Evolutionary conservation across 768 basidiomycete species (phyloP).

Genomic region (Cytidiella melzeri): DNA sequence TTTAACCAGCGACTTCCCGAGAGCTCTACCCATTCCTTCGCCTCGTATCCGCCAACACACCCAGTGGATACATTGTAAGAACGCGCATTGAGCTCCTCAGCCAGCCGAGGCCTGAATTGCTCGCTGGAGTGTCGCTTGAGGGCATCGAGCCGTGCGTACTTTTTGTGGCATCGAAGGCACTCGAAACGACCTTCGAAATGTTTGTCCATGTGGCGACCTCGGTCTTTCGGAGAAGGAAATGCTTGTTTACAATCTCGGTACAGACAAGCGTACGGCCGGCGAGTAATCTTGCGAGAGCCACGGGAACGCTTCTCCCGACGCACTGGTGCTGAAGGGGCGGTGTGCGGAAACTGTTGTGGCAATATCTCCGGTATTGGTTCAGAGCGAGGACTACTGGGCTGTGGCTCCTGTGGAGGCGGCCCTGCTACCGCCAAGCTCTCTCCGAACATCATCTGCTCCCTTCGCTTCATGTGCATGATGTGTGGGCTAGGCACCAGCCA

Average conservation of each 20-base stretch:
- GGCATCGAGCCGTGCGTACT: not conserved
- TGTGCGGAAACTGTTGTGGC: too few relatives aligned
- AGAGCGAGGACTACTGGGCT: too few relatives aligned
- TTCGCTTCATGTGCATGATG: not conserved
- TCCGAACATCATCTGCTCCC: not conserved
- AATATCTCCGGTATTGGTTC: too few relatives aligned
- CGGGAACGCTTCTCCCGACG: too few relatives aligned
- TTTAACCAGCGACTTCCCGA: not conserved
- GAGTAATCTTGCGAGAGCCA: too few relatives aligned
- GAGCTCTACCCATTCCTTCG: not conserved
- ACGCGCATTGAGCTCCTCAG: not conserved
- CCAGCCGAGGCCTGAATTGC: not conserved
- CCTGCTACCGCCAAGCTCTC: too few relatives aligned
- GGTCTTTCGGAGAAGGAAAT: not conserved
- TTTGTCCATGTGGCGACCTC: not conserved
- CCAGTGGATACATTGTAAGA: not conserved
- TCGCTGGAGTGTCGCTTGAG: not conserved
- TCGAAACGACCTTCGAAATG: not conserved
- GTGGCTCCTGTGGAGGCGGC: too few relatives aligned
- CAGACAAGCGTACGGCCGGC: not conserved
- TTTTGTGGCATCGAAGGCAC: not conserved
- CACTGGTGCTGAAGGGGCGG: too few relatives aligned
- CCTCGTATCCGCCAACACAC: not conserved
- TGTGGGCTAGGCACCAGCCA: not conserved
- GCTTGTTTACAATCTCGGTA: not conserved